phyloP scores from a whole-genome alignment of 2,329 filamentous ascomycete species.

The Aspergillus alliaceus region DNA sequence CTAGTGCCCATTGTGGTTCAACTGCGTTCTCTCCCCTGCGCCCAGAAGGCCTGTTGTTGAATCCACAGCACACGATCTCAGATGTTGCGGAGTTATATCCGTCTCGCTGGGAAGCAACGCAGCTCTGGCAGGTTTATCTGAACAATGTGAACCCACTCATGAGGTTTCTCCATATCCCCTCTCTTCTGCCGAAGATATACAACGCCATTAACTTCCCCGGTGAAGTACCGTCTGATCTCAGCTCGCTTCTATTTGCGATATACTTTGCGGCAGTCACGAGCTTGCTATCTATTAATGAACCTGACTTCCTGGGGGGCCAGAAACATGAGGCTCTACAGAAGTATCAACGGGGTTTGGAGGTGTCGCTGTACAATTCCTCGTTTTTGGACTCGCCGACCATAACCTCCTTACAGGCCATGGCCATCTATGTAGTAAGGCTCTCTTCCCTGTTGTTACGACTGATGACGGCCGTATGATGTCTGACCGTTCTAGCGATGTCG shows the following conservation, averaged over 20 bases:
- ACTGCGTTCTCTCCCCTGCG: slow-evolving; percentile 14
- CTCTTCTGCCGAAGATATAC: slow-evolving; percentile 26
- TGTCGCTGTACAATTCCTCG: slow-evolving; percentile 39
- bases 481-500: slow-evolving; percentile 17
- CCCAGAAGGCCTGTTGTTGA: slow-evolving; percentile 24
- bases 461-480: neutral
- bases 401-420: slow-evolving; percentile 30
- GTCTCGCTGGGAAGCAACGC: slow-evolving; percentile 22
- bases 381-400: slow-evolving; percentile 44
- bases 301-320: slow-evolving; percentile 15
- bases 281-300: slow-evolving; percentile 11
- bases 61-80: slow-evolving; percentile 13
- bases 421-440: slow-evolving; percentile 39
- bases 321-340: slow-evolving; percentile 13
- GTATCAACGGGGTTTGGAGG: slow-evolving; percentile 35
- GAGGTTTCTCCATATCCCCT: slow-evolving; percentile 32
- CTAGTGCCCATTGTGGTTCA: neutral
- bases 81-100: slow-evolving; percentile 20
- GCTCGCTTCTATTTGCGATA: slow-evolving; percentile 29
- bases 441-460: rapidly evolving
- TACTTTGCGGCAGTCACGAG: slow-evolving; percentile 26
- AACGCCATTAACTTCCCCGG: slow-evolving; percentile 26
- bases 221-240: slow-evolving; percentile 18
- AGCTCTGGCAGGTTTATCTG: slow-evolving; percentile 31
- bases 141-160: slow-evolving; percentile 27